Base-by-base conservation (phyloP, 768 basidiomycete genomes). In the Termitomyces sp. region DNA sequence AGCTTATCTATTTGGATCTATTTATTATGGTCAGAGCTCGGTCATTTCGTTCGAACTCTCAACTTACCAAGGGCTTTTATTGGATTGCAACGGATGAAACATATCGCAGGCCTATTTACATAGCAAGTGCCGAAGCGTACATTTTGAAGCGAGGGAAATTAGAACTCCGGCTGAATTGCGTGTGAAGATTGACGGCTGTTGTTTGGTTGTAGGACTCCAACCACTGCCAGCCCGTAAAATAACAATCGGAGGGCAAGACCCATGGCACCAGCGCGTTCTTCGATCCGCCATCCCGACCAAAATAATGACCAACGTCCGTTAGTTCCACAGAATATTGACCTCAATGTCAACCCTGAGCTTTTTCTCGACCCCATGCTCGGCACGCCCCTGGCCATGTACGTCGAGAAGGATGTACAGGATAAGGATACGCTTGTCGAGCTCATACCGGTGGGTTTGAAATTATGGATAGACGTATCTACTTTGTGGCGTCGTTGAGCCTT, bases 321-420 rank as follows among this genome's bases (percentile, higher is more conserved):
- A 53, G 66, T 64, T 58, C 57, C 59, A 51, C 57, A 67, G 58
- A 64, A 68, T 58, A 56, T 68, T 24, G 65, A 71, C 44, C 73
- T 69, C 62, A 68, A 71, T 58, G 65, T 71, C 58, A 73, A 74
- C 60, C 66, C 64, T 42, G 76, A 78, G 50, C 77, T 93, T 53
- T 93, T 93, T 65, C 73, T 90, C 48, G 90, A 93, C 66, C 88
- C 87, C 62, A 85, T 89, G 81, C 80, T 90, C 68, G 91, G 91
- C 62, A 82, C 76, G 1, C 83, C 89, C 2, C 77, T 93, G 50
- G 71, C 78, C 22, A 77, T 92, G 58, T 93, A 87, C 71, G 77
- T 93, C 63, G 88, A 90, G 63, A 87, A 89, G 61, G 89, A 92
- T 54, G 87, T 93, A 21, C 75, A 80, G 21, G 84, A 90, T 71